Evolutionary conservation across 768 basidiomycete genomes (phyloP).

Genomic region (Boletus rubescentipes): DNA sequence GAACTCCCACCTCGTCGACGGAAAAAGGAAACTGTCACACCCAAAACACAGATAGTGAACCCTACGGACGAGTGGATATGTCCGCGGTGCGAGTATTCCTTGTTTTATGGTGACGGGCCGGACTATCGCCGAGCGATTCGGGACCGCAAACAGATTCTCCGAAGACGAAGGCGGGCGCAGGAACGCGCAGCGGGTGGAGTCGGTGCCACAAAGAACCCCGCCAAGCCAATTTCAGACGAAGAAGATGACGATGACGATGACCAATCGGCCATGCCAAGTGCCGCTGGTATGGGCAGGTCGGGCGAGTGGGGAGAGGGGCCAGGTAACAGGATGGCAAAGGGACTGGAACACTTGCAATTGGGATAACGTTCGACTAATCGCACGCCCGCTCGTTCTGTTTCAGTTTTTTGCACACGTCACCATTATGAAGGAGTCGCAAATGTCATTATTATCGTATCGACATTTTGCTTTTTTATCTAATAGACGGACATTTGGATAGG

Average conservation of each 20-base stretch:
- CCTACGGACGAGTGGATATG: slow-evolving; percentile 92
- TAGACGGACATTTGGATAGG: slow-evolving; percentile 37
- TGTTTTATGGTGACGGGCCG: slow-evolving; percentile 85
- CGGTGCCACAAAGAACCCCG: slow-evolving; percentile 21
- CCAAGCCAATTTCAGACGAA: slow-evolving; percentile 21
- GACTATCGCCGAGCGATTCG: slow-evolving; percentile 64
- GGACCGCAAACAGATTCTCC: slow-evolving; percentile 77
- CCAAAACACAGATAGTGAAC: slow-evolving; percentile 43
- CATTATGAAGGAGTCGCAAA: slow-evolving; percentile 26
- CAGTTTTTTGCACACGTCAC: slow-evolving; percentile 8
- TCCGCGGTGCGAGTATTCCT: slow-evolving; percentile 86
- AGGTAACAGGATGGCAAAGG: slow-evolving; percentile 14
- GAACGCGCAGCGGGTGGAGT: slow-evolving; percentile 55
- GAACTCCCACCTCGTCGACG: slow-evolving; percentile 55
- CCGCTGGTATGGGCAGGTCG: slow-evolving; percentile 5
- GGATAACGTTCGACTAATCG: slow-evolving; percentile 21
- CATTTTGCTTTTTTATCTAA: slow-evolving; percentile 33
- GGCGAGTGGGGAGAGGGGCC: slow-evolving; percentile 19
- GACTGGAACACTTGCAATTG: slow-evolving; percentile 19
- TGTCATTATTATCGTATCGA: slow-evolving; percentile 23
- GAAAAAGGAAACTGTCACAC: slow-evolving; percentile 27
- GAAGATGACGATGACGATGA: slow-evolving; percentile 25
- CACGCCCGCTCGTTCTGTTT: slow-evolving; percentile 9
- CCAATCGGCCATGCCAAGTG: slow-evolving; percentile 1
- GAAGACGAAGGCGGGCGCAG: slow-evolving; percentile 64